Evolutionary conservation across 2,329 filamentous ascomycete genomes (phyloP).

Genomic region (Exophiala mesophila): DNA sequence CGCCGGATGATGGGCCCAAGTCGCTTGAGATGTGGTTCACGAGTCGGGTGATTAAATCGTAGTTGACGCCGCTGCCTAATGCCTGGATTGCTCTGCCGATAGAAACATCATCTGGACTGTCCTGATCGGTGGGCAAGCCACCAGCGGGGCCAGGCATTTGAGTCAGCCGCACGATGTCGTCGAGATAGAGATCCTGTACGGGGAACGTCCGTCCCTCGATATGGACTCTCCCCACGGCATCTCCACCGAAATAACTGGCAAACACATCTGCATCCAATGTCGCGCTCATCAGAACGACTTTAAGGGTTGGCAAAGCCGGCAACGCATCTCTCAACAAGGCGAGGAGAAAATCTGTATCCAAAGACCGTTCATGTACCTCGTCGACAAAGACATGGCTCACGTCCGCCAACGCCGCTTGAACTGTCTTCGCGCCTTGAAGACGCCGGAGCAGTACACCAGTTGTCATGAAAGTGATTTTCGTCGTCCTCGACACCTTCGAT

Average conservation of each 20-base stretch:
- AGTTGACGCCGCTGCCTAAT: constrained; percentile 82
- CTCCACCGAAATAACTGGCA: constrained; percentile 71
- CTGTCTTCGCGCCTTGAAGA: constrained; percentile 54
- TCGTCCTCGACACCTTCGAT: constrained; percentile 67
- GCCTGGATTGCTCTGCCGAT: constrained; percentile 67
- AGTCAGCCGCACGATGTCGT: constrained; percentile 78
- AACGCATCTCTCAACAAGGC: constrained; percentile 82
- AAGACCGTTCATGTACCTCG: constrained; percentile 90
- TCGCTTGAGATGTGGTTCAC: constrained; percentile 77
- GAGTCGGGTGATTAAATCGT: constrained; percentile 74
- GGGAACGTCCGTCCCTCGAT: constrained; percentile 87
- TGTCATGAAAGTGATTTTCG: constrained; percentile 91
- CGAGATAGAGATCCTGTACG: constrained; percentile 82
- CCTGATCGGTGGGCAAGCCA: not conserved
- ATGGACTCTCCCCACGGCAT: constrained; percentile 73
- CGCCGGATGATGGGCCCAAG: constrained; percentile 68
- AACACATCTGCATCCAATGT: constrained; percentile 88
- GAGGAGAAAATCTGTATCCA: constrained; percentile 91
- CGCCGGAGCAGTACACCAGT: constrained; percentile 87
- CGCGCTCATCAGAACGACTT: constrained; percentile 91
- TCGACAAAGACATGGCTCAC: constrained; percentile 94
- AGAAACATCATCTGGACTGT: constrained; percentile 35
- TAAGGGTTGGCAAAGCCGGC: constrained; percentile 68
- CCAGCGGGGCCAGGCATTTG: constrained; percentile 31
- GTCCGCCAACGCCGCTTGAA: constrained; percentile 73